phyloP scores from a whole-genome alignment of 1,284 basidiomycete genomes.

The Marasmius oreades region DNA sequence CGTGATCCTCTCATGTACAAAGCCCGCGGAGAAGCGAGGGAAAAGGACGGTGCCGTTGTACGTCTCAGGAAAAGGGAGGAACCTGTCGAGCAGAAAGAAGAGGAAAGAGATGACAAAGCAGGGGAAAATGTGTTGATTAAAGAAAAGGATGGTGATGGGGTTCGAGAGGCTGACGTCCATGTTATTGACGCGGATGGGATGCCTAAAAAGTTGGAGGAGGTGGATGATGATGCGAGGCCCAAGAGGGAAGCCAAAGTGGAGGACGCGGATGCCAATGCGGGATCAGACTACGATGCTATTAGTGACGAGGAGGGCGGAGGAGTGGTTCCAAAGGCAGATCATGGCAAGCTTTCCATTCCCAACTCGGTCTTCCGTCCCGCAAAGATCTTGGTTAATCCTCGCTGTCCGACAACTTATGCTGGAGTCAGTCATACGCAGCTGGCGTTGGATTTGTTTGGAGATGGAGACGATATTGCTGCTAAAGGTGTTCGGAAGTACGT shows the following conservation, averaged over 20 bases:
- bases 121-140: not conserved
- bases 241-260: conserved; percentile 15
- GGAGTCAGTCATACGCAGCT: conserved; percentile 92
- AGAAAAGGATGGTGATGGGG: conserved; percentile 8
- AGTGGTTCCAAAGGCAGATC: conserved; percentile 36
- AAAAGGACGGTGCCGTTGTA: no score
- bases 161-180: conserved; percentile 29
- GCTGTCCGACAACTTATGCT: conserved; percentile 94
- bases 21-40: no score
- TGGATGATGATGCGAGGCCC: not conserved
- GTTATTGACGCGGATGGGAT: conserved; percentile 15
- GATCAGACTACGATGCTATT: conserved; percentile 89
- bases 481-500: conserved; percentile 68
- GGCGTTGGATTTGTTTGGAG: conserved; percentile 87
- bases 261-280: conserved; percentile 75
- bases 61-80: conserved; percentile 20
- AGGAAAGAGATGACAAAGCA: not conserved
- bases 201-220: not conserved
- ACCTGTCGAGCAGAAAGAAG: conserved; percentile 27
- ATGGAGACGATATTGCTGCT: conserved; percentile 51
- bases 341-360: conserved; percentile 62
- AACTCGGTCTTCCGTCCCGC: conserved; percentile 86
- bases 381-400: conserved; percentile 88
- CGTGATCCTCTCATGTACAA: conserved; percentile 9
- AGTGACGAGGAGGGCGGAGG: conserved; percentile 56